A percentile compares a stretch with the other conserved stretches of the same genome.
Conservation (phyloP, 257 asterid genomes). For the Cynanchum wilfordii region DNA sequence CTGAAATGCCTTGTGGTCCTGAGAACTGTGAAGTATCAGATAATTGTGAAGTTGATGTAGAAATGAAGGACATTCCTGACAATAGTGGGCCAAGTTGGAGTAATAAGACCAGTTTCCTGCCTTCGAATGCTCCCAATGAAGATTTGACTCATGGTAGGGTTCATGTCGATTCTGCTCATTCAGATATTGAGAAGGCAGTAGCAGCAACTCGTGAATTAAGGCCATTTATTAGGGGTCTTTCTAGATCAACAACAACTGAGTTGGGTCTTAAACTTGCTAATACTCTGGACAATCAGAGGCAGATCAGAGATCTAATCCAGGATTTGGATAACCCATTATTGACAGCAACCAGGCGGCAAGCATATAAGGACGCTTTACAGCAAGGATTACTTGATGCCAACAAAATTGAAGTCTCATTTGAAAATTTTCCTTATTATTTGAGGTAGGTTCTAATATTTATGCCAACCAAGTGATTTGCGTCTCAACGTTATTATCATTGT, state of each 20-base stretch:
- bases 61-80: conserved; percentile 56
- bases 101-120: conserved; percentile 38
- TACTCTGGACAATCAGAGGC: conserved; percentile 49
- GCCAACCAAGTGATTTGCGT: background rate
- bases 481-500: background rate
- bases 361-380: conserved; percentile 61
- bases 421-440: conserved; percentile 74
- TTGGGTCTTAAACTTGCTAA: conserved; percentile 44
- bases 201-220: conserved; percentile 50
- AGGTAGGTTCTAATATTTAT: conserved; percentile 39
- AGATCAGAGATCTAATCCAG: conserved; percentile 40
- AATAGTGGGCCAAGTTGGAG: conserved; percentile 28
- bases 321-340: conserved; percentile 50
- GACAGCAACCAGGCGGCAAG: conserved; percentile 58
- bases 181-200: conserved; percentile 43
- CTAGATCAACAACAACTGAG: conserved; percentile 43
- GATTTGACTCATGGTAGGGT: conserved; percentile 31
- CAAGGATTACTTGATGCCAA: conserved; percentile 55
- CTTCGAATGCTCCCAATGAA: conserved; percentile 40
- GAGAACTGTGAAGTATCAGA: conserved; percentile 57
- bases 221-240: conserved; percentile 42
- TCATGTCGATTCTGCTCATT: conserved; percentile 31
- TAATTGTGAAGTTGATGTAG: conserved; percentile 40
- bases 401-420: conserved; percentile 63
- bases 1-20: conserved; percentile 53